Evolutionary conservation across 2,329 filamentous ascomycete genomes (phyloP), one percentile per base, ranked within the genome.

Genomic region (Fusarium musae): DNA sequence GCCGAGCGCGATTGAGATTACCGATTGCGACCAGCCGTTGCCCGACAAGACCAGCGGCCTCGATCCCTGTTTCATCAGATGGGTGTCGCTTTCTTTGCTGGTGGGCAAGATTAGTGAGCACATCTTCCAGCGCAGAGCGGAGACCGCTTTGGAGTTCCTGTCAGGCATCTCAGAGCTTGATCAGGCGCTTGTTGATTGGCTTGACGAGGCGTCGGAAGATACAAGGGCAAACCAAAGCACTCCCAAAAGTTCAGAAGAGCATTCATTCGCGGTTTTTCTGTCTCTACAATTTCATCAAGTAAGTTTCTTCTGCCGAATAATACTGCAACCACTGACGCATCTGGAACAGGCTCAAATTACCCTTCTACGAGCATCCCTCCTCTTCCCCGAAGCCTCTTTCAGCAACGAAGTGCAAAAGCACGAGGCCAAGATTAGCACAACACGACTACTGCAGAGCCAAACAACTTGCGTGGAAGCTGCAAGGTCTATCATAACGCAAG

Each of bases 41-140:
- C 71, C 65, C 5, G 68, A 75, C 2, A 50, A 53, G 15, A 26
- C 23, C 16, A 70, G 49, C 9, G 66, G 63, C 0, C n/a, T 67
- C 7, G 61, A 57, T 6, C 47, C 58, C 3, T 74, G 43, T 3
- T 76, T 76, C 15, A 36, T 65, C 16, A 53, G 66, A 64, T 76
- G 74, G 73, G 69, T 75, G 6, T 68, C 73, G 3, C 50, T 76
- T 0, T 70, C 73, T n/a, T 53, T 59, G 3, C 34, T 76, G 2
- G 49, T 76, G 1, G 61, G 74, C 0, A 73, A 76, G n/a, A 76
- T 75, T 5, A 75, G 74, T 19, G 74, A 75, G 23, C 70, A 76
- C 3, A 61, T 76, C 13, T 76, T 75, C 6, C 62, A 73, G 2
- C 46, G 34, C 9, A 74, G 71, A 57, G 59, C 73, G 11, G 54